phyloP scores from a whole-genome alignment of 2,329 filamentous ascomycete genomes.

The Sclerotiophoma versabilis region DNA sequence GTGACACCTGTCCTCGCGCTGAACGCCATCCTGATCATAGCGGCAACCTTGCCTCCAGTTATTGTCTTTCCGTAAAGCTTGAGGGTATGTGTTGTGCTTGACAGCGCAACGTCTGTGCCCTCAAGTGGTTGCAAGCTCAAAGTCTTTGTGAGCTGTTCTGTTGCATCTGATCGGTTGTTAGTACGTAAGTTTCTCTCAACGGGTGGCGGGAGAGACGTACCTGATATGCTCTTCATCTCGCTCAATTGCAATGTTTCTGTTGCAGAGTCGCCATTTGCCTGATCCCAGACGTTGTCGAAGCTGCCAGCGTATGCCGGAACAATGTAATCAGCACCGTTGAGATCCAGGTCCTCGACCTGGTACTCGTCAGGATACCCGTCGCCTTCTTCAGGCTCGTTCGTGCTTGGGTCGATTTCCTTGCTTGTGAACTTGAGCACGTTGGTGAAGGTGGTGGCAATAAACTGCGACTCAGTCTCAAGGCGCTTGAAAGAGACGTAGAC shows the following conservation, averaged over 20 bases:
- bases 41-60: conserved; percentile 85
- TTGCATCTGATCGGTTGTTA: conserved; percentile 71
- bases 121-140: conserved; percentile 93
- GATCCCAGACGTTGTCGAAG: conserved; percentile 96
- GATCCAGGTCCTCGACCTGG: conserved; percentile 90
- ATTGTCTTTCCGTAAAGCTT: conserved; percentile 97
- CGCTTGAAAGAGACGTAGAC: conserved; percentile 97
- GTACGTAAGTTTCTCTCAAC: background rate
- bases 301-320: conserved; percentile 92
- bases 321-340: conserved; percentile 91
- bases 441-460: conserved; percentile 82
- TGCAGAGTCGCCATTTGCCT: conserved; percentile 87
- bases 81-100: conserved; percentile 88
- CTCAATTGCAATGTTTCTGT: conserved; percentile 89
- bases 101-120: conserved; percentile 89
- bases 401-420: conserved; percentile 96
- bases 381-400: conserved; percentile 85
- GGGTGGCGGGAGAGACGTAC: conserved; percentile 60
- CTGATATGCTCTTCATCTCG: conserved; percentile 88
- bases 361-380: conserved; percentile 96
- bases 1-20: conserved; percentile 92
- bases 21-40: conserved; percentile 89
- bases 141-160: conserved; percentile 84
- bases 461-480: conserved; percentile 74
- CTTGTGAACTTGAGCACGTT: conserved; percentile 96